Evolutionary conservation across 2,329 filamentous ascomycete genomes (phyloP).

Genomic region (Colletotrichum tamarilloi): DNA sequence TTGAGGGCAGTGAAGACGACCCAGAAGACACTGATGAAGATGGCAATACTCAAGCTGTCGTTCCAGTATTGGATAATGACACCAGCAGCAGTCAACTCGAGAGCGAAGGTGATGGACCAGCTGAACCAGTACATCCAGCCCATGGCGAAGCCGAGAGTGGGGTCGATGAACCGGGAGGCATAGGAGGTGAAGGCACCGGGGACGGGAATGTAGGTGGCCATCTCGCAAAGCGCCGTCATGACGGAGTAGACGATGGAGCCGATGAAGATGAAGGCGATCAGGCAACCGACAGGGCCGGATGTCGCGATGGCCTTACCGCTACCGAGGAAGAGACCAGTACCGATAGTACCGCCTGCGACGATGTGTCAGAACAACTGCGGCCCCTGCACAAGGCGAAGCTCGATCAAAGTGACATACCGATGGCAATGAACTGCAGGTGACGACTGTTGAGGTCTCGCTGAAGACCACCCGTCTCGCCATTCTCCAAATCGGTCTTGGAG

Average conservation of each 20-base stretch:
- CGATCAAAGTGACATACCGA: conserved; percentile 45
- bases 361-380: conserved; percentile 4
- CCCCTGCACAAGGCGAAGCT: not conserved
- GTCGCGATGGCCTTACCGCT: conserved; percentile 71
- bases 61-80: conserved; percentile 84
- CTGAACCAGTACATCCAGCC: conserved; percentile 89
- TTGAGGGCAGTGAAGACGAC: conserved; percentile 76
- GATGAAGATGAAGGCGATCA: conserved; percentile 77
- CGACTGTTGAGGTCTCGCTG: conserved; percentile 51
- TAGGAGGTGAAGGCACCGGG: conserved; percentile 82
- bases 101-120: conserved; percentile 78
- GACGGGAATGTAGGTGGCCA: conserved; percentile 83
- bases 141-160: conserved; percentile 79
- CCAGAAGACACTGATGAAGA: conserved; percentile 82
- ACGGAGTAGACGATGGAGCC: conserved; percentile 80
- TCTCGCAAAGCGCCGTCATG: conserved; percentile 77
- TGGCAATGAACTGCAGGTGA: conserved; percentile 63
- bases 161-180: conserved; percentile 79
- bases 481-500: conserved; percentile 48
- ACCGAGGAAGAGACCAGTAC: conserved; percentile 79
- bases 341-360: conserved; percentile 68
- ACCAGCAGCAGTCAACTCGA: conserved; percentile 78
- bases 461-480: conserved; percentile 47
- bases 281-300: conserved; percentile 72
- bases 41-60: conserved; percentile 69